Conservation (phyloP, 1,139 yeast genomes). For the Maudiozyma humilis region DNA sequence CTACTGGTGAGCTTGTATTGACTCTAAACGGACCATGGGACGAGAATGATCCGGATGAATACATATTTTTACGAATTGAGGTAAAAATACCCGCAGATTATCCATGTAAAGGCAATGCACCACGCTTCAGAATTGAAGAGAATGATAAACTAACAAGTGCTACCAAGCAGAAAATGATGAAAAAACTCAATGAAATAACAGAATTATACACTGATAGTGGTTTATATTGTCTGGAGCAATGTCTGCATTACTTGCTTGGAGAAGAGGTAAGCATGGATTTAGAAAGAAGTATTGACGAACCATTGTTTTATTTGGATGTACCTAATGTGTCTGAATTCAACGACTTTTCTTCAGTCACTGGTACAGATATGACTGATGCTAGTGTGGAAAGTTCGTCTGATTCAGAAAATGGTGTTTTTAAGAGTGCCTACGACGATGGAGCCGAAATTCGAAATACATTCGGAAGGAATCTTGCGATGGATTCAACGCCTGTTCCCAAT, state of each 20-base stretch:
- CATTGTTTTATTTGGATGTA: slow-evolving; percentile 25
- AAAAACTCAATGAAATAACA: slow-evolving; percentile 48
- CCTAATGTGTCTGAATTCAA: slow-evolving; percentile 27
- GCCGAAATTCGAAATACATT: slow-evolving; percentile 12
- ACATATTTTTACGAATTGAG: slow-evolving; percentile 62
- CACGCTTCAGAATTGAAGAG: slow-evolving; percentile 66
- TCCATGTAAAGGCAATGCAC: slow-evolving; percentile 49
- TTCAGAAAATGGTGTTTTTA: slow-evolving; percentile 24
- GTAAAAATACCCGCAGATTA: slow-evolving; percentile 63
- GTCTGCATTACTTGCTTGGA: slow-evolving; percentile 72
- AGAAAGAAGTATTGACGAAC: slow-evolving; percentile 21
- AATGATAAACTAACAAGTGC: slow-evolving; percentile 54
- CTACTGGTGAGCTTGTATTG: slow-evolving; percentile 70
- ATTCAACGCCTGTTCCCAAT: slow-evolving; percentile 83
- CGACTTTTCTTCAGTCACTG: slow-evolving; percentile 26
- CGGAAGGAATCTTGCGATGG: slow-evolving; percentile 37
- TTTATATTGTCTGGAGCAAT: slow-evolving; percentile 69
- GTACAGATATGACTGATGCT: slow-evolving; percentile 16
- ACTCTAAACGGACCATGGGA: slow-evolving; percentile 74
- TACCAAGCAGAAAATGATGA: slow-evolving; percentile 43
- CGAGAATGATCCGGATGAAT: slow-evolving; percentile 37
- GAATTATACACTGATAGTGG: slow-evolving; percentile 48
- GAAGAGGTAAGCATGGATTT: slow-evolving; percentile 55
- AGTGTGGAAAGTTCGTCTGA: slow-evolving; percentile 11
- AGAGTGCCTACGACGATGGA: slow-evolving; percentile 16